Conservation (phyloP, 441 rosid genomes). For the Pelargonium australe region DNA sequence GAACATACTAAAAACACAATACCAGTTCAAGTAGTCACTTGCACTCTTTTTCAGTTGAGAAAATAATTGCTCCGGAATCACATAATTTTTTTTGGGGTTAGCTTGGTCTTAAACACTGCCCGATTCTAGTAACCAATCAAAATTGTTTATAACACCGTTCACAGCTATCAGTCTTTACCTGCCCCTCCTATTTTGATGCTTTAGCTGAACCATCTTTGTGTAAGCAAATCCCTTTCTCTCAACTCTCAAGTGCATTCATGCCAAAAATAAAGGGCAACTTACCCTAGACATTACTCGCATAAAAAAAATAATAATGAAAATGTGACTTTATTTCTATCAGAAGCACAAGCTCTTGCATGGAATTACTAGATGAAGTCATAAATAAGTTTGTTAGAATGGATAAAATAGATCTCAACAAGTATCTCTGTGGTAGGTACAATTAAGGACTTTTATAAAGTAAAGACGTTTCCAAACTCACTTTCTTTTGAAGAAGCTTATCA, state of each 20-base stretch:
- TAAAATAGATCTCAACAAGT: not conserved
- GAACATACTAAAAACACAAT: not conserved
- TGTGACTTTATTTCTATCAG: too few relatives aligned
- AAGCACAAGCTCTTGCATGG: not conserved
- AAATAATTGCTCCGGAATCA: not conserved
- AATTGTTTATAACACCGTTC: not conserved
- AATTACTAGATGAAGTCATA: not conserved
- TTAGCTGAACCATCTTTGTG: too few relatives aligned
- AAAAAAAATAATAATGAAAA: not conserved
- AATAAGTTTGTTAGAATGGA: not conserved
- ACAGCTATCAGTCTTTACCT: not conserved
- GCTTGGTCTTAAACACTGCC: not conserved
- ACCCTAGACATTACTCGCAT: not conserved
- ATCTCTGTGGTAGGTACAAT: not conserved
- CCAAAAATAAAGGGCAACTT: not conserved
- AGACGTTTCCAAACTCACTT: conserved; percentile 35
- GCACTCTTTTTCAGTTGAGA: not conserved
- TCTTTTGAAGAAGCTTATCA: conserved; percentile 60
- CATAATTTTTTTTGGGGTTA: not conserved
- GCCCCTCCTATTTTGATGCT: not conserved
- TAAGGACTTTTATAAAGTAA: not conserved
- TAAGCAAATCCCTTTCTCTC: not conserved
- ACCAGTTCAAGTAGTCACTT: not conserved
- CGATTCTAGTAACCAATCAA: not conserved
- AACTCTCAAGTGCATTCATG: not conserved